These are phyloP conservation scores for Allantophomopsis lycopodina DNA, from an alignment of 2,329 filamentous ascomycete species.

Conservation along the genomic window DNA sequence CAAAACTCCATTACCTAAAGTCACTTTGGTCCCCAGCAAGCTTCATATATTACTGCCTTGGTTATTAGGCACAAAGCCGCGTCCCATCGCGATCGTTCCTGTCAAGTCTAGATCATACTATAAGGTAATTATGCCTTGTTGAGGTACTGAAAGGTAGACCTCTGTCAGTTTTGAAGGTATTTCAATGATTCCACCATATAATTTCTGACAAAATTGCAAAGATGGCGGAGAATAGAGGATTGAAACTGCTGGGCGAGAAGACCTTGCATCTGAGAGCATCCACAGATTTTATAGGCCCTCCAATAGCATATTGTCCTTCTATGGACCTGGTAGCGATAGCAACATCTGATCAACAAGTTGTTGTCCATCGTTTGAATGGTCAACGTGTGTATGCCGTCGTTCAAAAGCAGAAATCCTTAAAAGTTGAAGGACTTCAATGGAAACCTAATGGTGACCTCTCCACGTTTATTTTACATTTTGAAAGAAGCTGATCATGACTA, in stretches of 20 bases:
- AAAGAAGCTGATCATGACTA: slow-evolving; percentile 14
- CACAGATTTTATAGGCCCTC: slow-evolving; percentile 33
- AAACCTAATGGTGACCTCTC: slow-evolving; percentile 18
- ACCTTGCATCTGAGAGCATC: slow-evolving; percentile 40
- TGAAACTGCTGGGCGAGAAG: slow-evolving; percentile 41
- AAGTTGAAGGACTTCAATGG: slow-evolving; percentile 23
- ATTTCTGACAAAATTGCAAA: neutral
- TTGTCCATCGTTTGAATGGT: slow-evolving; percentile 66
- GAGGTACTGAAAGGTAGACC: no score
- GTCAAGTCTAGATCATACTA: no score
- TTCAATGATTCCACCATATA: no score
- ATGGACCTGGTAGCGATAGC: slow-evolving; percentile 75
- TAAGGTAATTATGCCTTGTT: no score
- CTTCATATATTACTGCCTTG: no score
- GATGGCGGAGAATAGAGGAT: slow-evolving; percentile 12
- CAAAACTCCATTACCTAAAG: no score
- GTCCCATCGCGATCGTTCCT: no score
- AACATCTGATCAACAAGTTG: slow-evolving; percentile 51
- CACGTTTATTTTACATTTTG: neutral
- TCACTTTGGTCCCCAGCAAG: no score
- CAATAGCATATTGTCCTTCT: slow-evolving; percentile 57
- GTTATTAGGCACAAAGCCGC: no score
- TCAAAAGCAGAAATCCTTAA: slow-evolving; percentile 18
- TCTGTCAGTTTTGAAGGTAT: no score
- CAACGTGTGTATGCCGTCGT: slow-evolving; percentile 47